These are phyloP conservation scores for Trichophyton verrucosum DNA, from an alignment of 2,329 filamentous ascomycete genomes.

Conservation along the genomic window DNA sequence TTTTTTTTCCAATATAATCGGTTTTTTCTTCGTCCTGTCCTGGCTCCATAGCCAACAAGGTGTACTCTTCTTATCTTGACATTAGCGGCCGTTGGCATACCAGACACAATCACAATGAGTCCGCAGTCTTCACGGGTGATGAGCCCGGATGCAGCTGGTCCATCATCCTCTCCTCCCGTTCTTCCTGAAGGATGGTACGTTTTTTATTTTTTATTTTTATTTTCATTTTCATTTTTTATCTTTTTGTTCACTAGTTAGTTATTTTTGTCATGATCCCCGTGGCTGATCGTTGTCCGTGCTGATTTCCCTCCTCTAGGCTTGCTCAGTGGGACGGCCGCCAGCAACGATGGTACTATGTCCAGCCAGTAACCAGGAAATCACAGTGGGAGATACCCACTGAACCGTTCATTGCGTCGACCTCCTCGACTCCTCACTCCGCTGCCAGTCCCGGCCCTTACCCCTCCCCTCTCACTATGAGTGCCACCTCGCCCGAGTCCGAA, in stretches of 20 bases:
- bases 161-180: conserved; percentile 26
- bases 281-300: not conserved
- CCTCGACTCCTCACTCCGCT: conserved; percentile 17
- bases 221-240: not conserved
- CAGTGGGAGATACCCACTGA: conserved; percentile 33
- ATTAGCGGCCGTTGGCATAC: not conserved
- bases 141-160: conserved; percentile 28
- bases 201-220: not conserved
- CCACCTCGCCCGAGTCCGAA: conserved; percentile 12
- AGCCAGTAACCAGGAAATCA: conserved; percentile 27
- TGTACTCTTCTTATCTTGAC: too few relatives aligned
- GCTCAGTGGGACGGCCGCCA: conserved; percentile 30
- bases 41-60: not conserved
- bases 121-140: conserved; percentile 12
- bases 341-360: conserved; percentile 30
- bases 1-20: not conserved
- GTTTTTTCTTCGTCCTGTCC: not conserved
- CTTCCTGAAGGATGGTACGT: conserved; percentile 31
- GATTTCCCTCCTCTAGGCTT: conserved; percentile 19
- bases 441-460: conserved; percentile 14
- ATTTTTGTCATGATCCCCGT: too few relatives aligned
- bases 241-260: too few relatives aligned
- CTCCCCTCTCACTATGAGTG: conserved; percentile 9
- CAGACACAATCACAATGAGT: conserved; percentile 10
- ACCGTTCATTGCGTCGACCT: conserved; percentile 26